A percentile compares a stretch with the other conserved stretches of the same genome.
Evolutionary conservation across 2,329 filamentous ascomycete genomes (phyloP).

Genomic region (Monilinia fructigena): DNA sequence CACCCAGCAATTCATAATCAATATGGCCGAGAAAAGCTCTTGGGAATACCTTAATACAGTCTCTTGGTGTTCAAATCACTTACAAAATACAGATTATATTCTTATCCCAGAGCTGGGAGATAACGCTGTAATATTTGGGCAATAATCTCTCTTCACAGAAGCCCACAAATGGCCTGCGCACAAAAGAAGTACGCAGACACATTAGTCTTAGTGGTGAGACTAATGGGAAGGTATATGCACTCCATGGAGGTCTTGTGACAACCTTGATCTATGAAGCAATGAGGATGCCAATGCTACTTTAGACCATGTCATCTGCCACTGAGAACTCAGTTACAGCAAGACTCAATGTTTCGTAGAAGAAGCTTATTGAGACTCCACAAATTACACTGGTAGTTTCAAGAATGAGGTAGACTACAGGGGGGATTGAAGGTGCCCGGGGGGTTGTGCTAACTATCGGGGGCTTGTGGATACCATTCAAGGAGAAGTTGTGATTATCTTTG

Average conservation of each 20-base stretch:
- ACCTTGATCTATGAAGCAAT: constrained; percentile 59
- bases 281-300: constrained; percentile 47
- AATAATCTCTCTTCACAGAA: constrained; percentile 41
- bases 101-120: constrained; percentile 38
- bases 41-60: constrained; percentile 42
- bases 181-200: constrained; percentile 27
- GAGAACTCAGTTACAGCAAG: constrained; percentile 47
- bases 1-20: background rate
- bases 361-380: constrained; percentile 50
- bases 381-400: constrained; percentile 48
- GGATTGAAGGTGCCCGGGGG: constrained; percentile 50
- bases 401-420: constrained; percentile 47
- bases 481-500: background rate
- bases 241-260: constrained; percentile 58
- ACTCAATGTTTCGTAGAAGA: constrained; percentile 53
- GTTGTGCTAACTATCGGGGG: constrained; percentile 49
- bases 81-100: constrained; percentile 45
- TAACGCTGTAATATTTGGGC: constrained; percentile 45
- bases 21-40: constrained; percentile 30
- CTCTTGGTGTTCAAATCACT: constrained; percentile 50
- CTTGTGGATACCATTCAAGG: constrained; percentile 46
- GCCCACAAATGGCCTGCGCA: constrained; percentile 29
- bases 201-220: constrained; percentile 50
- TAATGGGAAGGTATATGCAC: constrained; percentile 52
- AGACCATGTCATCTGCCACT: background rate